phyloP scores from a whole-genome alignment of 257 asterid species.

The Solanum gracilifrons region DNA sequence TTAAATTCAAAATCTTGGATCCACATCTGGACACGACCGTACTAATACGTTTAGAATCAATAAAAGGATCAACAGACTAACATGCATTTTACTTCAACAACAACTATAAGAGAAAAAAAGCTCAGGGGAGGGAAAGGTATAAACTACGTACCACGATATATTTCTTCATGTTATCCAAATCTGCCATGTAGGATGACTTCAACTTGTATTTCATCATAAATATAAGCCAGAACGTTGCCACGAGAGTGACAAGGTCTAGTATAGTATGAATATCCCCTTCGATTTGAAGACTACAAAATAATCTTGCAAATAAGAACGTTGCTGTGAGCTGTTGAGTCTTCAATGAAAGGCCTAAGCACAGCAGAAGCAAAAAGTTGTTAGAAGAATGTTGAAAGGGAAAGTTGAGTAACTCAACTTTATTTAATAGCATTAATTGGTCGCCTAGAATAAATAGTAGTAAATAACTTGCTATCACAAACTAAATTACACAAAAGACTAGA shows the following conservation, averaged over 20 bases:
- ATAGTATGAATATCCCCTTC: slow-evolving; percentile 87
- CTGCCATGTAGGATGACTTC: slow-evolving; percentile 56
- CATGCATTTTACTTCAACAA: neutral
- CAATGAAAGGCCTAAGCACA: slow-evolving; percentile 61
- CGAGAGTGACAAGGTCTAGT: slow-evolving; percentile 73
- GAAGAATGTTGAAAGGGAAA: neutral
- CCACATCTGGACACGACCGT: neutral
- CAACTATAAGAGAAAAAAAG: neutral
- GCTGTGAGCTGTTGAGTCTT: slow-evolving; percentile 89
- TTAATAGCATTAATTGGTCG: neutral
- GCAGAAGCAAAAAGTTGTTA: neutral
- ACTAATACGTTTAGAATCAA: neutral
- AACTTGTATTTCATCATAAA: slow-evolving; percentile 75
- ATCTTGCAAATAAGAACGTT: slow-evolving; percentile 57
- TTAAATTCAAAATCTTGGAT: neutral
- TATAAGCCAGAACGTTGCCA: slow-evolving; percentile 82
- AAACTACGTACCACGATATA: slow-evolving; percentile 49
- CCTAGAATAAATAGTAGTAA: neutral
- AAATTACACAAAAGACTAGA: neutral
- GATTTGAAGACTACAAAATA: slow-evolving; percentile 48
- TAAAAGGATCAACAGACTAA: neutral
- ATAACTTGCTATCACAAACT: neutral
- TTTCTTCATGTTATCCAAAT: slow-evolving; percentile 57
- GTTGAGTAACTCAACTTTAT: neutral
- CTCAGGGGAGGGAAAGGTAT: neutral